Percentiles rank a stretch among this genome's conserved stretches.
Conservation (phyloP, 176 grass and related monocot genomes). For the Oryza glumipatula region DNA sequence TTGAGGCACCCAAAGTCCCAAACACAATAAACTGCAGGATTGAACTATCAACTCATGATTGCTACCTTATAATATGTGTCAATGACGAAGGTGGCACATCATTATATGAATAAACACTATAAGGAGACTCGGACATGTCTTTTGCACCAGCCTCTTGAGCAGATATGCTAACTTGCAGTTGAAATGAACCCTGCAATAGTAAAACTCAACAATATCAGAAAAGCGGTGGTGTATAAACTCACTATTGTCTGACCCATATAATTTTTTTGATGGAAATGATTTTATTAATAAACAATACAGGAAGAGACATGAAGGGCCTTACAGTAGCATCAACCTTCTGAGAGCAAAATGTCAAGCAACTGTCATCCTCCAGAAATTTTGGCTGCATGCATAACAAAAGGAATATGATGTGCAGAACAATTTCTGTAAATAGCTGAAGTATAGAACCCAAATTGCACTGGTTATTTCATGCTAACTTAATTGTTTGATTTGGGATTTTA, state of each 20-base stretch:
- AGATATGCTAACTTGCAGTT: slow-evolving; percentile 78
- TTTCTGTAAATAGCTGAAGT: not conserved
- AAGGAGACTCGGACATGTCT: slow-evolving; percentile 68
- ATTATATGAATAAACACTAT: slow-evolving; percentile 81
- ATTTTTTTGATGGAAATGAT: not conserved
- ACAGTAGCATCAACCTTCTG: slow-evolving; percentile 75
- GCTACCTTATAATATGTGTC: slow-evolving; percentile 79
- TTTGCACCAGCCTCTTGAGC: slow-evolving; percentile 83
- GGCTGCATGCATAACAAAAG: slow-evolving; percentile 59
- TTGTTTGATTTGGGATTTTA: slow-evolving; percentile 20
- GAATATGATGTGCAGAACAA: slow-evolving; percentile 13
- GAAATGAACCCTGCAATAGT: slow-evolving; percentile 71
- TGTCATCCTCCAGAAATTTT: slow-evolving; percentile 76
- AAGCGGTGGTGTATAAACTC: slow-evolving; percentile 9
- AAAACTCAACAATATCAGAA: slow-evolving; percentile 42
- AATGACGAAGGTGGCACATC: slow-evolving; percentile 83
- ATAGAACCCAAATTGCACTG: not conserved
- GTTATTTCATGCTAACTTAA: slow-evolving; percentile 25
- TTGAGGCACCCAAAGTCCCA: slow-evolving; percentile 7
- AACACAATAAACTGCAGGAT: slow-evolving; percentile 23
- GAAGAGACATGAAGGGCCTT: slow-evolving; percentile 36
- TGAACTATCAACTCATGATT: slow-evolving; percentile 12
- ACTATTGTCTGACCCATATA: not conserved
- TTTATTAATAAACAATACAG: slow-evolving; percentile 13
- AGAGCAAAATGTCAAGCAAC: slow-evolving; percentile 78